Conservation (phyloP, 768 basidiomycete genomes). For the Cystobasidium tubakii region DNA sequence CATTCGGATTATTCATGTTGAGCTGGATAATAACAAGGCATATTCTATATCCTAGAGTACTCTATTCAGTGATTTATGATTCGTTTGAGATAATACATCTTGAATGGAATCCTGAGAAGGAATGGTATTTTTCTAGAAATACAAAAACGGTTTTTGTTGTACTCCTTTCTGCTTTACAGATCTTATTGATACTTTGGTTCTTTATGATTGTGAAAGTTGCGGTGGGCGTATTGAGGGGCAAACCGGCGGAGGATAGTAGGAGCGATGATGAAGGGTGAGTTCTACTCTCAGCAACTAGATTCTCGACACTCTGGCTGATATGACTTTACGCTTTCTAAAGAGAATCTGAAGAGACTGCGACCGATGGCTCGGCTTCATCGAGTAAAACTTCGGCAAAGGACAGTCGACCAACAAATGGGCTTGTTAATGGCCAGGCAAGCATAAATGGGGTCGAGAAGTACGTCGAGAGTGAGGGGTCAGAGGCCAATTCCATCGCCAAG, state of each 20-base stretch:
- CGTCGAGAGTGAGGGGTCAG: too few relatives aligned
- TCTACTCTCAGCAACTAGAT: background rate
- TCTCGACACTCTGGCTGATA: background rate
- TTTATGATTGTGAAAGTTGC: conserved; percentile 55
- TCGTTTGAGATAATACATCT: conserved; percentile 55
- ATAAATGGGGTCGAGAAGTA: too few relatives aligned
- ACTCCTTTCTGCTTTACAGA: conserved; percentile 48
- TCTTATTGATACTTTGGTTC: conserved; percentile 70
- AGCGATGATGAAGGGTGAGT: conserved; percentile 37
- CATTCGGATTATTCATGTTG: conserved; percentile 74
- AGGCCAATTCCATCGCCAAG: too few relatives aligned
- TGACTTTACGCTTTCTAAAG: background rate
- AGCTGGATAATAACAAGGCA: conserved; percentile 90
- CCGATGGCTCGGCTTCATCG: background rate
- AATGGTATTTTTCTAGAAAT: conserved; percentile 57
- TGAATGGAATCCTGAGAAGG: conserved; percentile 59
- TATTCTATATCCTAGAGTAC: conserved; percentile 66
- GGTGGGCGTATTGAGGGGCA: conserved; percentile 18
- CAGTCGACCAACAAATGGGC: too few relatives aligned
- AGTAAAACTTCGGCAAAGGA: background rate
- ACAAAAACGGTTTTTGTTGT: conserved; percentile 55
- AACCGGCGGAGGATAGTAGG: conserved; percentile 33
- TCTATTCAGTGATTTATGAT: conserved; percentile 60
- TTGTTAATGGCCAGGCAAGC: too few relatives aligned
- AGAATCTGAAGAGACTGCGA: background rate